Base-by-base conservation (phyloP, 2,329 filamentous ascomycete genomes). In the Emydomyces testavorans region DNA sequence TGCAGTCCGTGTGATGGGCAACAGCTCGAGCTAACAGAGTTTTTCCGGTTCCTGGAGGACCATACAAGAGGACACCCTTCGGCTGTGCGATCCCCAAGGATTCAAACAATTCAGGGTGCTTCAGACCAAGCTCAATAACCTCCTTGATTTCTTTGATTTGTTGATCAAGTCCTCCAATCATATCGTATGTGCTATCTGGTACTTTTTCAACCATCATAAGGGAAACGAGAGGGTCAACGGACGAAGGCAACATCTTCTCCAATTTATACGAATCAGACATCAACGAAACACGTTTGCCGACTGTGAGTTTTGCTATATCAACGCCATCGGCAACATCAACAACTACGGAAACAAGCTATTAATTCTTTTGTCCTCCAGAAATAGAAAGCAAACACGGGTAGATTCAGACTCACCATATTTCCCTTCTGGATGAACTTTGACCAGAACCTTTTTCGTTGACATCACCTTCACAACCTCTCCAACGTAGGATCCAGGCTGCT, bases 191-290 rank as follows among this genome's bases (percentile, higher is more conserved):
- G 73, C 88, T 95, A 75, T 98, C 92, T 13, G 92, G 92, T 13
- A 98, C 92, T 76, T 98, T 98, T 67, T 98, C 92, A 45, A 98
- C 92, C 92, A 98, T 98, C 92, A 98, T 98, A 65, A 98, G 85
- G 29, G 92, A 98, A 49, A 98, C 92, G 50, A 98, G 83, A 31
- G 92, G 92, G 64, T 98, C 92, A 63, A 98, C 92, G 16, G 92
- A 98, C 48, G 92, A 96, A 16, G 92, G 92, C 7, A 98, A 80
- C 72, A 96, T 93, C 75, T 95, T 95, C 65, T 96, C 92, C 60
- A 98, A 82, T 71, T 95, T 95, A 77, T 98, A 98, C 56, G 86
- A 90, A 67, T 98, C 92, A 60, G 89, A 95, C 50, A 98, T 79
- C 37, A 98, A 78, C 47, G 92, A 94, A 54, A 98, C 92, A 58